phyloP scores from a whole-genome alignment of 1,284 basidiomycete species.

The Boletus semigastroideus region DNA sequence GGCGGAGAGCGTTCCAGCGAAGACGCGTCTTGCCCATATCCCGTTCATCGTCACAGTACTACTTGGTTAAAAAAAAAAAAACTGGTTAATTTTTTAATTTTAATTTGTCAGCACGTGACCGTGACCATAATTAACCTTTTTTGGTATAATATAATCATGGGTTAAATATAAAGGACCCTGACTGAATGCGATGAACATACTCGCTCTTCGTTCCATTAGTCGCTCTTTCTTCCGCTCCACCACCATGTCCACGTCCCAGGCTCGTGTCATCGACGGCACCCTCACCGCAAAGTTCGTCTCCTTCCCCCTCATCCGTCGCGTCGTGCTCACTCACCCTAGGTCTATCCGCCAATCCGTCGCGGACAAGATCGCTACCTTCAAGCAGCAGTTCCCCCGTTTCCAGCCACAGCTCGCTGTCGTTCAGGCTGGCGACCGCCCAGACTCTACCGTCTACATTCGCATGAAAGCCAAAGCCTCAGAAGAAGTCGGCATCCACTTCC shows the following conservation, averaged over 20 bases:
- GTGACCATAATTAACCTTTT: neutral
- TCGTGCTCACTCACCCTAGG: constrained; percentile 41
- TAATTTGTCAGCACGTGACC: constrained; percentile 26
- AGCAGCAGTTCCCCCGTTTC: constrained; percentile 76
- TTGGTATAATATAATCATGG: neutral
- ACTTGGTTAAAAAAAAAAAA: too few relatives aligned
- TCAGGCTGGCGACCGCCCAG: constrained; percentile 90
- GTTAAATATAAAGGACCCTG: neutral
- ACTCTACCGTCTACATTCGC: constrained; percentile 92
- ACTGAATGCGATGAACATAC: neutral
- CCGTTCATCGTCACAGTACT: constrained; percentile 43
- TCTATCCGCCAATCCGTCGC: constrained; percentile 78
- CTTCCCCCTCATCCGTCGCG: neutral
- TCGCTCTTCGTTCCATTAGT: constrained; percentile 1
- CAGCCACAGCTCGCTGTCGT: constrained; percentile 89
- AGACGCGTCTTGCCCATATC: constrained; percentile 46
- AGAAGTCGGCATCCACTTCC: constrained; percentile 90
- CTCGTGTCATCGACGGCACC: constrained; percentile 83
- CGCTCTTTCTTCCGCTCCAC: constrained; percentile 41
- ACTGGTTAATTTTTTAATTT: neutral
- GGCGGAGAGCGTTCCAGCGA: constrained; percentile 55
- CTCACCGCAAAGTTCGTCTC: constrained; percentile 78
- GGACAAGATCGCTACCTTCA: constrained; percentile 59
- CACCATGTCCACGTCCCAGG: constrained; percentile 48
- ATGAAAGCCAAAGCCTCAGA: constrained; percentile 98